These are phyloP conservation scores for Ophiostoma angusticollis DNA, from an alignment of 2,329 filamentous ascomycete species.

Conservation along the genomic window DNA sequence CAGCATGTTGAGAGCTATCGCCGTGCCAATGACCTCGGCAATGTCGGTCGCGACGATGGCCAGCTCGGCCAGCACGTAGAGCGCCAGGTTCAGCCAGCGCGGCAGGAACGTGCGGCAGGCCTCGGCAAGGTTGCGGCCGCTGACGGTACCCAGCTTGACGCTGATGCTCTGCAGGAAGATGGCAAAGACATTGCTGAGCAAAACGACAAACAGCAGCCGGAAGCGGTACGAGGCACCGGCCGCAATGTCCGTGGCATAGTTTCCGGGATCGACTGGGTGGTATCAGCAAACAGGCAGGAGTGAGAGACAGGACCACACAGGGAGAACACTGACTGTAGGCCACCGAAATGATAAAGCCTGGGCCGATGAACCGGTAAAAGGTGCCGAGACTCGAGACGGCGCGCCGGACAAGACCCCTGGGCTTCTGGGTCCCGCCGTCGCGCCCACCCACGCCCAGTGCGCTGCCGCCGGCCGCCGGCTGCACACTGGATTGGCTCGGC, in stretches of 20 bases:
- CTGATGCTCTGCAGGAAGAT: constrained; percentile 57
- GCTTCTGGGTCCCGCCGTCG: background rate
- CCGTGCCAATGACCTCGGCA: constrained; percentile 59
- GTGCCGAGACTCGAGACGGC: constrained; percentile 34
- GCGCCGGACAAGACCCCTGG: constrained; percentile 11
- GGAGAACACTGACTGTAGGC: constrained; percentile 36
- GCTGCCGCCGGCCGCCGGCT: background rate
- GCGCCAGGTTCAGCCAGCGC: constrained; percentile 46
- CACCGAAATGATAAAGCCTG: constrained; percentile 52
- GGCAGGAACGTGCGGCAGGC: constrained; percentile 54
- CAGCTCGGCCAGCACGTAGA: constrained; percentile 51
- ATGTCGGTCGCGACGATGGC: constrained; percentile 60
- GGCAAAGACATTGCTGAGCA: constrained; percentile 58
- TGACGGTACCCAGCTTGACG: constrained; percentile 58
- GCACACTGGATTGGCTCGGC: constrained; percentile 4
- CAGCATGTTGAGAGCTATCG: constrained; percentile 55
- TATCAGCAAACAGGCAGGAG: background rate
- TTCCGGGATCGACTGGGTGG: constrained; percentile 43
- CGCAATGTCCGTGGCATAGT: constrained; percentile 55
- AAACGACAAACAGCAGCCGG: constrained; percentile 52
- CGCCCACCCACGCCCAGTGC: constrained; percentile 1
- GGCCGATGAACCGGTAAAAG: constrained; percentile 40
- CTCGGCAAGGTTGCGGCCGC: constrained; percentile 52
- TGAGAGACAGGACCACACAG: background rate
- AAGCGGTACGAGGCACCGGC: constrained; percentile 55